Evolutionary conservation across 2,329 filamentous ascomycete species (phyloP), one percentile per base, ranked within the genome.

Genomic region (Colletotrichum sp.): DNA sequence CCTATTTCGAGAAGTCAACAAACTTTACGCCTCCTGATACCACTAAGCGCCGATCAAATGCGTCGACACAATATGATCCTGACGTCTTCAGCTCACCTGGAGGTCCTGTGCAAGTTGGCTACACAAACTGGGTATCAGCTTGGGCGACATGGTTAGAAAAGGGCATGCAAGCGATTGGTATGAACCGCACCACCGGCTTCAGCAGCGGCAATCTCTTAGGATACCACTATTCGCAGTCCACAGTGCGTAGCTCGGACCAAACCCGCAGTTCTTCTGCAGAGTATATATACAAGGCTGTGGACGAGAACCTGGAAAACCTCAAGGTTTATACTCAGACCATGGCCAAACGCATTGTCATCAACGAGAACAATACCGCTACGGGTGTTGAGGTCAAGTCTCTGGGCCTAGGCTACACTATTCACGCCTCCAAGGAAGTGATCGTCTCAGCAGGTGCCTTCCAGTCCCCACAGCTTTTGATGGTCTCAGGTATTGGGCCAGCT

Each of bases 381-480:
- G 86, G 86, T 4, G 87, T 89, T 2, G 65, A 81, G 28, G 84
- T 87, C 13, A 72, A 69, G 8, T 77, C 72, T 34, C 48, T 55
- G 8, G 78, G 79, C n/a, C 39, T 78, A 28, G 79, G 24, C n/a
- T 77, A 65, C 62, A 77, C 65, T 12, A 59, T 77, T 5, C 44
- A 48, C 22, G 74, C 76, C 12, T 22, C 92, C 8, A 71, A 75
- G 80, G 96, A 98, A 87, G 96, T 94, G 62, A 92, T 98, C 79
- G 89, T 98, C 79, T 94, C 91, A 81, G 95, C 94, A 30, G 95
- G 95, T 80, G 94, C 95, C 72, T 90, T 97, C 76, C 94, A 97
- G 84, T 96, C 95, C 2, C 95, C 95, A 28, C 92, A 94, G 52
- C 86, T 92, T 57, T 87, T 92, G 82, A 85, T 92, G 75, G 86